These are phyloP conservation scores for Primulina eburnea DNA, from an alignment of 257 asterid species.

Conservation along the genomic window DNA sequence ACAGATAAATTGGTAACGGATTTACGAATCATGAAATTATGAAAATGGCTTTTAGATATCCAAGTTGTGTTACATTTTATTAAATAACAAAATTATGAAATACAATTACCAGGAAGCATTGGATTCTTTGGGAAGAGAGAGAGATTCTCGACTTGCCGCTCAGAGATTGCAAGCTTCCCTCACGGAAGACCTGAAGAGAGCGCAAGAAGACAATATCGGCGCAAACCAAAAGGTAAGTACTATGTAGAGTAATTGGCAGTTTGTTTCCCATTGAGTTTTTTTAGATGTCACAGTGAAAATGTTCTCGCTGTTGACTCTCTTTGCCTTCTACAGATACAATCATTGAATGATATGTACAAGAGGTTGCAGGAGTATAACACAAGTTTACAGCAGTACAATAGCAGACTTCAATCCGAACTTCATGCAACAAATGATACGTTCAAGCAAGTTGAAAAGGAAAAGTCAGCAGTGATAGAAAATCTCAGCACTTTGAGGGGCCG, in stretches of 20 bases:
- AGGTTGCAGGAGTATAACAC: constrained; percentile 81
- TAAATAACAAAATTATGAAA: neutral
- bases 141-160: constrained; percentile 58
- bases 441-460: constrained; percentile 79
- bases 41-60: neutral
- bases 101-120: constrained; percentile 61
- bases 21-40: neutral
- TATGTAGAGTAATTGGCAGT: neutral
- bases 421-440: constrained; percentile 58
- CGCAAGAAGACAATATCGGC: constrained; percentile 55
- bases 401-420: constrained; percentile 79
- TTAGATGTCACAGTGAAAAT: neutral
- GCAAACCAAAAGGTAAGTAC: constrained; percentile 60
- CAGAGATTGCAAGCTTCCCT: constrained; percentile 70
- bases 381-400: constrained; percentile 84
- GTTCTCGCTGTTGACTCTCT: constrained; percentile 18
- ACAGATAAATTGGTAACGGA: constrained; percentile 58
- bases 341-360: constrained; percentile 68
- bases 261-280: neutral
- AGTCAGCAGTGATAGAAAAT: constrained; percentile 71
- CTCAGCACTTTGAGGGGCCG: constrained; percentile 84
- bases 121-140: constrained; percentile 64
- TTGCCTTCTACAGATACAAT: constrained; percentile 60
- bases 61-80: neutral
- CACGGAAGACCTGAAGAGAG: constrained; percentile 71